Conservation (phyloP, 257 asterid genomes). For the Petunia secreta region DNA sequence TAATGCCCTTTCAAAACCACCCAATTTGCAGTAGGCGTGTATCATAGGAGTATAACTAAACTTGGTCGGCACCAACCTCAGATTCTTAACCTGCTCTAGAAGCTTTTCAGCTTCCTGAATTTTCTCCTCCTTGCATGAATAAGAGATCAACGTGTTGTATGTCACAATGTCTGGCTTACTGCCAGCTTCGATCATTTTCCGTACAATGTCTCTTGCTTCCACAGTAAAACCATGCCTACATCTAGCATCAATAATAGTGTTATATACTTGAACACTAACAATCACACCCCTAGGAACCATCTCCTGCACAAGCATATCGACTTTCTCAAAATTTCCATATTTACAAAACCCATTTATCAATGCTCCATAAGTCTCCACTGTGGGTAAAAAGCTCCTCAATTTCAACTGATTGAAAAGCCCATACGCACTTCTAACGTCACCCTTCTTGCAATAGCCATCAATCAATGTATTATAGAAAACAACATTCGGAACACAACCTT, state of each 20-base stretch:
- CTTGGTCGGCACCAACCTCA: constrained; percentile 60
- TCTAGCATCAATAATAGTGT: constrained; percentile 65
- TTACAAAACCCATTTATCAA: constrained; percentile 73
- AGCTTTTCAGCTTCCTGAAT: constrained; percentile 70
- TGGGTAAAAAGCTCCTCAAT: constrained; percentile 73
- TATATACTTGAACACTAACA: constrained; percentile 57
- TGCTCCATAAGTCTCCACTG: constrained; percentile 80
- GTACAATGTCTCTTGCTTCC: constrained; percentile 52
- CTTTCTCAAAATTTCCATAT: constrained; percentile 59
- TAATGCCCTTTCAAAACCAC: constrained; percentile 73
- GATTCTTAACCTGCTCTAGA: constrained; percentile 47
- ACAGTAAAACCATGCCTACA: constrained; percentile 50
- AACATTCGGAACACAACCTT: constrained; percentile 71
- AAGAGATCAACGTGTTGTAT: constrained; percentile 71
- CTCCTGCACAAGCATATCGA: constrained; percentile 61
- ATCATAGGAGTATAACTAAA: constrained; percentile 79
- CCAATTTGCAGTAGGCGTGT: constrained; percentile 57
- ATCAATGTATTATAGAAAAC: constrained; percentile 80
- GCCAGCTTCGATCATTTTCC: constrained; percentile 61
- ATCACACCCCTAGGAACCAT: constrained; percentile 64
- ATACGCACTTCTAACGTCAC: constrained; percentile 60
- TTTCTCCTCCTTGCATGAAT: constrained; percentile 66
- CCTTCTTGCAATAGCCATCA: constrained; percentile 80
- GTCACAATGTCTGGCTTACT: constrained; percentile 66
- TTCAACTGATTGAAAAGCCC: constrained; percentile 65